Conservation (phyloP, 352 stramenopile species). For the Elongisporangium senticosum region DNA sequence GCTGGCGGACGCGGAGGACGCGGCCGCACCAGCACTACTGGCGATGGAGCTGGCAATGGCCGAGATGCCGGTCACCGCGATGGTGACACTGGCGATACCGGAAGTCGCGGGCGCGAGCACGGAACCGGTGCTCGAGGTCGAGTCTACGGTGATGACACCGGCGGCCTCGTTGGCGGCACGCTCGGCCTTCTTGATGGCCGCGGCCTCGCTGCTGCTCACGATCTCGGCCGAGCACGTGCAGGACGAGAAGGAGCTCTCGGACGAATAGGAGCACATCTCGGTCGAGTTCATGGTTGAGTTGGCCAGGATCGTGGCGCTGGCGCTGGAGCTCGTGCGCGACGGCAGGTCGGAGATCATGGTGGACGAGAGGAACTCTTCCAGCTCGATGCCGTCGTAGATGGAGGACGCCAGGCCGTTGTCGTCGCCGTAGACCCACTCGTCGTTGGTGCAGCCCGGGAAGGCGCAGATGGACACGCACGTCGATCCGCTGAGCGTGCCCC, state of each 20-base stretch:
- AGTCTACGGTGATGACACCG: conserved; percentile 63
- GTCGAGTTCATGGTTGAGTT: conserved; percentile 57
- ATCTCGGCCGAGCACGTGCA: conserved; percentile 63
- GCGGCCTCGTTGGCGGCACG: conserved; percentile 30
- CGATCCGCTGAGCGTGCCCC: conserved; percentile 36
- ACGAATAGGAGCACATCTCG: conserved; percentile 57
- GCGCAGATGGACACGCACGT: conserved; percentile 77
- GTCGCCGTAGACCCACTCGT: conserved; percentile 51
- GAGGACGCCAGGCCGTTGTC: conserved; percentile 60
- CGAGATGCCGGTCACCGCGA: conserved; percentile 64
- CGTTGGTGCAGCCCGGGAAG: conserved; percentile 61
- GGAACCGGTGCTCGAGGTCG: conserved; percentile 43
- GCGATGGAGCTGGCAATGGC: conserved; percentile 60
- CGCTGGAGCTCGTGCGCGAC: conserved; percentile 21
- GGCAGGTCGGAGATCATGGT: conserved; percentile 34
- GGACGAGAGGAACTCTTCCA: conserved; percentile 54
- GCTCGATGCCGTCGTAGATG: conserved; percentile 45
- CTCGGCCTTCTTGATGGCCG: conserved; percentile 56
- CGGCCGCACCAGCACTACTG: conserved; percentile 27
- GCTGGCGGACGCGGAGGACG: conserved; percentile 24
- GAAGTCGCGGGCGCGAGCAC: conserved; percentile 62
- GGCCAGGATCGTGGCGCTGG: conserved; percentile 37
- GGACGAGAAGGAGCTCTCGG: conserved; percentile 56
- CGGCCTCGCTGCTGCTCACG: conserved; percentile 33
- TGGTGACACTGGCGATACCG: conserved; percentile 64